Base-by-base conservation (phyloP, 495 filamentous ascomycete species). In the Podospora conica region DNA sequence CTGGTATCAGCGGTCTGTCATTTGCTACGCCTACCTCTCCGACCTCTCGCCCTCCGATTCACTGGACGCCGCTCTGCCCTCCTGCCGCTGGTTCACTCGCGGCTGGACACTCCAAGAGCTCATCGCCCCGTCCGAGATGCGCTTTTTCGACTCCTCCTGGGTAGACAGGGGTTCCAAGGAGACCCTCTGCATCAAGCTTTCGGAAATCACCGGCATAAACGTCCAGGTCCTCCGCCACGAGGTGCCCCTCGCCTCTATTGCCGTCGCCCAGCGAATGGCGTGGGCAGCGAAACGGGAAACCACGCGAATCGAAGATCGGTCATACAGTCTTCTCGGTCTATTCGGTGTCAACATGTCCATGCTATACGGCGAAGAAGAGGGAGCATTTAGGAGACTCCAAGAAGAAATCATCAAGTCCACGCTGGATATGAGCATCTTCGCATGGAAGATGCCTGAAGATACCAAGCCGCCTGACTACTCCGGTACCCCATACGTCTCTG, bases 1-100 rank as follows among this genome's bases (percentile, higher is more conserved):
- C 6, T 61, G 27, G 27, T 61, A 61, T 20, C 18, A 48, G 20
- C n/a, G 31, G 23, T n/a, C 59, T 1, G 7, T 10, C 27, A n/a
- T 22, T 12, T 61, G 59, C 10, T 61, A 61, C 29, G 21, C 59
- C 15, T 61, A 61, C 24, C 59, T 61, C 20, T n/a, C 59, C 18
- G 59, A 61, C 25, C 15, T 61, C 7, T 29, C 59, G 3, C 25
- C 57, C 3, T 9, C 2, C 10, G 25, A 29, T 24, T 7, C 24
- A n/a, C 24, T 25, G 57, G 0, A 59, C 0, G 3, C 3, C 24
- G 8, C 18, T n/a, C 9, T 59, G 18, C 9, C 6, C 56, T 28
- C 24, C 56, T 22, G 56, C 21, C 56, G 56, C 6, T 58, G 56
- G 56, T 58, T 58, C 12, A 58, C 56, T 23, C 56, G 56, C 15